Evolutionary conservation across 2,329 filamentous ascomycete species (phyloP), one percentile per base, ranked within the genome.

Genomic region (Aspergillus melleus): DNA sequence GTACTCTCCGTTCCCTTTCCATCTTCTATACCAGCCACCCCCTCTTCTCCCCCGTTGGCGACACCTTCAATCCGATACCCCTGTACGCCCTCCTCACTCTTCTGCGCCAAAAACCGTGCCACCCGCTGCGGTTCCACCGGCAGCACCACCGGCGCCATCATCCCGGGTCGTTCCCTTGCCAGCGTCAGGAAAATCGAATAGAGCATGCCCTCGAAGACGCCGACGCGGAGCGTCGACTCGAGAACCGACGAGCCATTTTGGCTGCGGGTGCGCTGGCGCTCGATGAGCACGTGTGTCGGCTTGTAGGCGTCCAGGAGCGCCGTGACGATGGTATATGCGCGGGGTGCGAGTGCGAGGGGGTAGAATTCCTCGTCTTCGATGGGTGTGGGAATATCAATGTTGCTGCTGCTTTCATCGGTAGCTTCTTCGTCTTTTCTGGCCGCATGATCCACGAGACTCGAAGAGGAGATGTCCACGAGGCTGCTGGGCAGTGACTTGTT

Each of bases 141-240:
- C 26, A 64, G 26, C 11, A 65, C 61, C 12, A 61, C 11, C 22
- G 57, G 59, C 22, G 47, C 30, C 32, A 12, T 8, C 26, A 20
- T 10, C 6, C 53, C n/a, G 3, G 29, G 29, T 22, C 50, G n/a
- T 20, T 42, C 52, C 19, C 52, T 11, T 19, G 30, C 36, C 52
- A 91, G 69, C 0, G 87, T 84, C 54, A 83, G 80, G 42, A 94
- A 74, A 12, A 87, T 82, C 9, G 89, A 88, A 79, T 92, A 90
- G 0, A 96, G 76, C 87, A 95, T 95, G 4, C 87, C 86, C 73
- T 96, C 91, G 22, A 96, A 83, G 68, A 90, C 88, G 65, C 94
- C 94, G 9, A 96, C 91, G 1, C 90, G 82, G 46, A 95, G 72
- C 3, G 91, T 94, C 91, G 91, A 96, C 75, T 96, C 90, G 61